Percentiles rank a stretch among this genome's conserved stretches.
phyloP scores from a whole-genome alignment of 2,329 filamentous ascomycete species.

The Colletotrichum eleusines region DNA sequence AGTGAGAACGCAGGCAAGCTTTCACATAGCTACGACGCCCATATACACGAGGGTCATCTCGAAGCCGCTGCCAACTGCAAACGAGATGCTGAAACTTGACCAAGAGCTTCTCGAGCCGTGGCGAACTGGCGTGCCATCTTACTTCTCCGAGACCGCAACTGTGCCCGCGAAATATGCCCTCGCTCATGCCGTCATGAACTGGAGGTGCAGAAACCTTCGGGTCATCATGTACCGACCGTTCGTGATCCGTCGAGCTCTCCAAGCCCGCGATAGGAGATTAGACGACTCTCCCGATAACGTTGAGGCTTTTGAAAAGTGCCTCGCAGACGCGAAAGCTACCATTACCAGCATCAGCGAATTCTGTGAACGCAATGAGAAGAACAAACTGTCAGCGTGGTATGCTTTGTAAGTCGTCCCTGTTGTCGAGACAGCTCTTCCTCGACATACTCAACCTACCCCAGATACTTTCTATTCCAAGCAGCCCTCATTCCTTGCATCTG shows the following conservation, averaged over 20 bases:
- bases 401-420: slow-evolving; percentile 46
- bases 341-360: slow-evolving; percentile 55
- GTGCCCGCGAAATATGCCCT: slow-evolving; percentile 54
- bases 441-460: slow-evolving; percentile 16
- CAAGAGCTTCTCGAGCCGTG: slow-evolving; percentile 54
- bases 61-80: slow-evolving; percentile 55
- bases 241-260: slow-evolving; percentile 54
- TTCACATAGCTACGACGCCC: slow-evolving; percentile 58
- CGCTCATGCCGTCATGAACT: slow-evolving; percentile 57
- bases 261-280: slow-evolving; percentile 13
- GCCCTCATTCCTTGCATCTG: slow-evolving; percentile 62
- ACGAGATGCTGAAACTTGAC: slow-evolving; percentile 57
- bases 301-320: slow-evolving; percentile 48
- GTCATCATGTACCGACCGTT: slow-evolving; percentile 63
- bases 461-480: slow-evolving; percentile 64
- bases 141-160: slow-evolving; percentile 50
- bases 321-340: slow-evolving; percentile 55
- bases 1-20: slow-evolving; percentile 57
- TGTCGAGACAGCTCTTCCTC: too few relatives aligned
- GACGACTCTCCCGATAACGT: slow-evolving; percentile 34
- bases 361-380: slow-evolving; percentile 54
- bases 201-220: slow-evolving; percentile 58
- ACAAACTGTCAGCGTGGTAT: slow-evolving; percentile 59
- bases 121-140: slow-evolving; percentile 51
- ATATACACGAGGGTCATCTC: slow-evolving; percentile 61